phyloP scores from a whole-genome alignment of 192 early-diverging fungal species.

The Coemansia sp. region DNA sequence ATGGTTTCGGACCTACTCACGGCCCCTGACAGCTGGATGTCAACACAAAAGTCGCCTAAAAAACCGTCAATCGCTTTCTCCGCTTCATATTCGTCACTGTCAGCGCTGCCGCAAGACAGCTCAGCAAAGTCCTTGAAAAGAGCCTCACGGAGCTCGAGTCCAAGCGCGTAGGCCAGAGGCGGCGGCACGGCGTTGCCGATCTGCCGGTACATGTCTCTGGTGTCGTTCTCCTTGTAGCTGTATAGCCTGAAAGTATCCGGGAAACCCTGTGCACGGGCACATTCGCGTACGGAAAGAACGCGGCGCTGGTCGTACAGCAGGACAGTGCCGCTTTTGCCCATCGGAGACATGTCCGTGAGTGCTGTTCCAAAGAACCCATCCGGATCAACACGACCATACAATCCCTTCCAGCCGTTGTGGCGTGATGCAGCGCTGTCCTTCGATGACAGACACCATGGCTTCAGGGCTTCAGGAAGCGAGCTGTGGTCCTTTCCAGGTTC shows the following conservation, averaged over 20 bases:
- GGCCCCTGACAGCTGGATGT: background rate
- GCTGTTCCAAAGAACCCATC: slow-evolving; percentile 62
- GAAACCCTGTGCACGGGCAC: slow-evolving; percentile 72
- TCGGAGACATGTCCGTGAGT: slow-evolving; percentile 63
- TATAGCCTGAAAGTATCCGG: slow-evolving; percentile 65
- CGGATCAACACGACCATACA: slow-evolving; percentile 66
- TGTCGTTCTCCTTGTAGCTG: slow-evolving; percentile 31
- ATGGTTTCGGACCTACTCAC: background rate
- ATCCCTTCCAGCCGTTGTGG: slow-evolving; percentile 66
- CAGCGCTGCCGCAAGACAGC: background rate
- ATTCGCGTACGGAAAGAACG: slow-evolving; percentile 63
- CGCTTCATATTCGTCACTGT: background rate
- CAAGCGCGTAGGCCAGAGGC: slow-evolving; percentile 64
- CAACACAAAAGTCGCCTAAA: slow-evolving; percentile 30
- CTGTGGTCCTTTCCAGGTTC: slow-evolving; percentile 59
- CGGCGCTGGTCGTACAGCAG: slow-evolving; percentile 66
- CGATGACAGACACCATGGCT: slow-evolving; percentile 61
- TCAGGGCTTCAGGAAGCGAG: slow-evolving; percentile 53
- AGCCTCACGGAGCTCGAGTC: slow-evolving; percentile 56
- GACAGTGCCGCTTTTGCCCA: slow-evolving; percentile 67
- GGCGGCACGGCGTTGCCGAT: slow-evolving; percentile 75
- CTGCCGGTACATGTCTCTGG: slow-evolving; percentile 63
- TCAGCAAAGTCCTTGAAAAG: slow-evolving; percentile 48
- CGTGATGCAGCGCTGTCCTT: slow-evolving; percentile 58
- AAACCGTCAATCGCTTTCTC: slow-evolving; percentile 7